phyloP scores from a whole-genome alignment of 768 basidiomycete species.

The Agaricus blazei region DNA sequence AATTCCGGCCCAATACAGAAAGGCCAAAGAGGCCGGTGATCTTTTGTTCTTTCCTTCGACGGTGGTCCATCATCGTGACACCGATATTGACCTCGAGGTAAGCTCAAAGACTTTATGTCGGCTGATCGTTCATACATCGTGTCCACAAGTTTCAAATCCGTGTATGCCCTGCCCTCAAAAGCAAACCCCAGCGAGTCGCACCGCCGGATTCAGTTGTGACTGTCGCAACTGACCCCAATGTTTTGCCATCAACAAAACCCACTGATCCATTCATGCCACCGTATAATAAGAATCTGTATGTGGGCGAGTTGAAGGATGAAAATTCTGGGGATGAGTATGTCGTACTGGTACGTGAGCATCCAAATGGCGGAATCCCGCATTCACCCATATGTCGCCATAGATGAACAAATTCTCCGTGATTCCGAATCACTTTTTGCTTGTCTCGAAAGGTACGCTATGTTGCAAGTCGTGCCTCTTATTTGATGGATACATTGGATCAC shows the following conservation, averaged over 20 bases:
- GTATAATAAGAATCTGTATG: slow-evolving; percentile 67
- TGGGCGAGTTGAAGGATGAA: slow-evolving; percentile 71
- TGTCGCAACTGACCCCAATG: background rate
- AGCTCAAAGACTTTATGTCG: slow-evolving; percentile 9
- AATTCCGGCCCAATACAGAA: slow-evolving; percentile 51
- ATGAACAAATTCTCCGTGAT: slow-evolving; percentile 86
- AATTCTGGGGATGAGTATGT: slow-evolving; percentile 55
- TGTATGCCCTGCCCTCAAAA: slow-evolving; percentile 78
- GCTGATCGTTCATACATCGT: background rate
- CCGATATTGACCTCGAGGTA: slow-evolving; percentile 65
- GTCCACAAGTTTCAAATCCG: slow-evolving; percentile 73
- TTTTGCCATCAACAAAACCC: slow-evolving; percentile 20
- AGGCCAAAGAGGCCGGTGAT: slow-evolving; percentile 58
- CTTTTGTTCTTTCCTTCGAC: slow-evolving; percentile 78
- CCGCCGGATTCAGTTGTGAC: slow-evolving; percentile 5
- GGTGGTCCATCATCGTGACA: slow-evolving; percentile 40
- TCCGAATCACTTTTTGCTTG: slow-evolving; percentile 81
- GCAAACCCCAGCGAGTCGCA: slow-evolving; percentile 61
- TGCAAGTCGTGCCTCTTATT: background rate
- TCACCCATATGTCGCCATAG: slow-evolving; percentile 29
- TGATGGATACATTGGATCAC: background rate
- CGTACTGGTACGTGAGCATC: slow-evolving; percentile 52
- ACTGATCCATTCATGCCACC: slow-evolving; percentile 83
- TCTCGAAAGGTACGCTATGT: slow-evolving; percentile 63
- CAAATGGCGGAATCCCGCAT: background rate